Evolutionary conservation across 2,329 filamentous ascomycete genomes (phyloP), one percentile per base, ranked within the genome.

Genomic region (Seiridium unicorne): DNA sequence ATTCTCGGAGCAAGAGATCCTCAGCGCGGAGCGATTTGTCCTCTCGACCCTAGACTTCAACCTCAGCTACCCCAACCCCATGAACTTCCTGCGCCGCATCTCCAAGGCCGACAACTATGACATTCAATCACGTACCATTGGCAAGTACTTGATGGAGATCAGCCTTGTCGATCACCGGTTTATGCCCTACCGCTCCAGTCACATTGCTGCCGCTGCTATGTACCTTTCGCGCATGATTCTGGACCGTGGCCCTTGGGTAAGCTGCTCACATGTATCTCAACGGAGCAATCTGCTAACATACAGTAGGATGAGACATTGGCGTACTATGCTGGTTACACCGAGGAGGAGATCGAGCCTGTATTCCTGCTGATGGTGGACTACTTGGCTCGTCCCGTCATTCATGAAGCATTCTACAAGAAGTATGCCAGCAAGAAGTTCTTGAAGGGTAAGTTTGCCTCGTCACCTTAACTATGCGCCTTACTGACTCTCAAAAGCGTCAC

Each of bases 101-200:
- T 98, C 94, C 63, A 99, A 99, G 83, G 96, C 95, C 71, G 96
- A 99, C 80, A 95, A 96, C 82, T 99, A 99, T 79, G 94, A 99
- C 77, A 97, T 98, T 70, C 92, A 97, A 76, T 97, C 93, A 62
- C 91, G 95, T 70, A 99, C 95, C 51, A 86, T 99, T 62, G 95
- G 92, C 76, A 99, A 99, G 80, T 99, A 98, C 76, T 83, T 99
- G 53, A 92, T 97, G 80, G 95, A 99, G 81, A 97, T 99, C 72
- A 95, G 92, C 74, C 87, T 97, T 65, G 83, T 99, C 35, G 95
- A 99, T 72, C 92, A 98, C 75, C 89, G 93, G 63, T 97, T 99
- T 80, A 90, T 99, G 84, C 80, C 85, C 62, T 96, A 91, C 75
- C 89, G 90, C 42, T 93, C 95, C 44, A 97, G 93, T 73, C 92